Base-by-base conservation (phyloP, 2,329 filamentous ascomycete species). In the Phialophora verrucosa region DNA sequence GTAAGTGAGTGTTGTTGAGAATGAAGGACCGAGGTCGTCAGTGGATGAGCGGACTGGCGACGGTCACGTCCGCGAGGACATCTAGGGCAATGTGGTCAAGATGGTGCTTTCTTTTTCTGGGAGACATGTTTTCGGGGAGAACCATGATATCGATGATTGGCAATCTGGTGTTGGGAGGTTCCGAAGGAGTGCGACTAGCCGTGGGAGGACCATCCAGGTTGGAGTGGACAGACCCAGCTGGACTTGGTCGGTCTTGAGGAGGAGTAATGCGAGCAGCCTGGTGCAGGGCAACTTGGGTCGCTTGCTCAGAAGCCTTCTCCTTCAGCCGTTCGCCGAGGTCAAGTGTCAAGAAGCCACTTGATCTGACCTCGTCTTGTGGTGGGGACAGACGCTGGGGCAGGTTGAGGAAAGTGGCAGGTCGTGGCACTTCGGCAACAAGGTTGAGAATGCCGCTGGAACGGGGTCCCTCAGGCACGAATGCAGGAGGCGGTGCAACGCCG, bases 1-100 rank as follows among this genome's bases (percentile, higher is more conserved):
- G 87, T 74, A 88, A 87, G 75, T 88, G 68, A 74, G 44, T 65
- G 55, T n/a, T 42, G 25, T 32, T 20, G n/a, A 44, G 51, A 58
- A 62, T 49, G 23, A 55, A 54, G 44, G 58, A 59, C 27, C 12
- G 20, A 44, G 20, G n/a, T 20, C 32, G n/a, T 72, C 53, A 66
- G 62, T 70, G 67, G 51, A 69, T 68, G 44, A 71, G 61, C 38
- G 70, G 70, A 64, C 66, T 70, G 31, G 70, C 69, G 25, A 71
- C 62, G 49, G 62, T 71, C 32, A 71, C 71, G 55, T 73, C 70
- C 12, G 71, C 71, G 23, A 73, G 64, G 20, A 73, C 67, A 64
- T 73, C 71, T 60, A 73, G 63, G 20, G 70, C 71, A 12, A 70
- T 65, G 47, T 68, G 69, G 50, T 65, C 68, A 47, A 64, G 29